These are phyloP conservation scores for Suaeda aralocaspica DNA, from an alignment of 148 eudicot species.

Conservation along the genomic window DNA sequence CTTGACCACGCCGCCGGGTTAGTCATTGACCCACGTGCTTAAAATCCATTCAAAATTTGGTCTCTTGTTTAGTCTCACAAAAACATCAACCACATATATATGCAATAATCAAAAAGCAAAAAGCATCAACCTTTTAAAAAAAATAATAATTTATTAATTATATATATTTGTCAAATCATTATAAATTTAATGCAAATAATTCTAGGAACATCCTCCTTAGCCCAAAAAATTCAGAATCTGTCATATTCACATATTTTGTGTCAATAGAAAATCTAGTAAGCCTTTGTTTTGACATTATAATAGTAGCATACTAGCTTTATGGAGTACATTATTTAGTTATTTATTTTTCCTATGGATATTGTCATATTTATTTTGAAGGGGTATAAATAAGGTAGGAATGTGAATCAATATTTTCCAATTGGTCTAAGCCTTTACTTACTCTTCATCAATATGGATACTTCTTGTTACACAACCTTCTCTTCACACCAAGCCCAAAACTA, in stretches of 20 bases:
- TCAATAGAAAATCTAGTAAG: conserved; percentile 20
- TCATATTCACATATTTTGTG: conserved; percentile 17
- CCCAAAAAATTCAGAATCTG: conserved; percentile 21
- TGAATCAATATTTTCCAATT: conserved; percentile 7
- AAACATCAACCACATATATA: conserved; percentile 5
- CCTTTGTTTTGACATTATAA: conserved; percentile 15
- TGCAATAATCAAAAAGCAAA: background rate
- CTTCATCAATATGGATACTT: conserved; percentile 24
- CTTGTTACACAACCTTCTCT: conserved; percentile 7
- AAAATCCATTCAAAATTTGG: conserved; percentile 2
- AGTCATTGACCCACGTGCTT: conserved; percentile 32
- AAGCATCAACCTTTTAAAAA: background rate
- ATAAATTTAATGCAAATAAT: background rate
- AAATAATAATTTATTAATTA: conserved; percentile 2
- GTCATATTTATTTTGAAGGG: too few relatives aligned
- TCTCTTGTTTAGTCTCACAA: conserved; percentile 12
- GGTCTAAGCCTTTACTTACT: background rate
- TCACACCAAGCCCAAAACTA: background rate
- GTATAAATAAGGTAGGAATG: conserved; percentile 23
- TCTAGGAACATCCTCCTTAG: conserved; percentile 37
- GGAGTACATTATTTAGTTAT: too few relatives aligned
- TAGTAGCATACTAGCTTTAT: background rate
- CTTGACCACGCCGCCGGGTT: conserved; percentile 33
- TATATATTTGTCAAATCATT: background rate
- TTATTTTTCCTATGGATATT: too few relatives aligned